A percentile compares a stretch with the other conserved stretches of the same genome.
phyloP scores from a whole-genome alignment of 129 eudicot species.

The Smallanthus sonchifolius region DNA sequence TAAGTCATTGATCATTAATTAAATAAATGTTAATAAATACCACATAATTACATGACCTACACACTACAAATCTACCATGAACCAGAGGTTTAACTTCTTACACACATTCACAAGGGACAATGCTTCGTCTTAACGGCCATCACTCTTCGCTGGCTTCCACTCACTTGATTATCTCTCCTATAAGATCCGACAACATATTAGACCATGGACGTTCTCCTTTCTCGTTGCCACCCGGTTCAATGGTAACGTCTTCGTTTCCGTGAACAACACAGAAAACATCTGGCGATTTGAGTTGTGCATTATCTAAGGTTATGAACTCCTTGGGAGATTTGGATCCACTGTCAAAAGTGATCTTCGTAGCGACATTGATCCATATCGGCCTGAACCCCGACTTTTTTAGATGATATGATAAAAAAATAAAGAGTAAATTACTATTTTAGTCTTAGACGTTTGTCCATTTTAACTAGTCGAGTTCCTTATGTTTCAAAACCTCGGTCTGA shows the following conservation, averaged over 20 bases:
- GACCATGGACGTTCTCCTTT: conserved; percentile 49
- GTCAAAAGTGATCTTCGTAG: conserved; percentile 40
- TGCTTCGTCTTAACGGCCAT: conserved; percentile 72
- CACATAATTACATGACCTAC: no score
- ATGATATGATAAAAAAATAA: no score
- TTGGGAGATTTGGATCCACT: conserved; percentile 43
- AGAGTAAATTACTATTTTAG: no score
- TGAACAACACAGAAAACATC: neutral
- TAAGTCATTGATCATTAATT: no score
- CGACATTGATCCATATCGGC: conserved; percentile 32
- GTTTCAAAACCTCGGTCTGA: no score
- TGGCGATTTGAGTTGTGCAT: conserved; percentile 25
- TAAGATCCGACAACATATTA: conserved; percentile 74
- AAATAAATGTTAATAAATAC: no score
- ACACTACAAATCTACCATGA: no score
- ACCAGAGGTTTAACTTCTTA: conserved; percentile 45
- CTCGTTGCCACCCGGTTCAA: conserved; percentile 8
- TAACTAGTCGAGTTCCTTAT: no score
- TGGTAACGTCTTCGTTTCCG: conserved; percentile 5
- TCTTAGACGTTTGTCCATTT: no score
- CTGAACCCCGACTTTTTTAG: no score
- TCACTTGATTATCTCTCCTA: conserved; percentile 70
- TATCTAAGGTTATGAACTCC: conserved; percentile 13
- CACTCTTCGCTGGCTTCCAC: conserved; percentile 69
- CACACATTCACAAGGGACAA: conserved; percentile 83